Base-by-base conservation (phyloP, 2,329 filamentous ascomycete genomes). In the Magnaporthiopsis rhizophila region DNA sequence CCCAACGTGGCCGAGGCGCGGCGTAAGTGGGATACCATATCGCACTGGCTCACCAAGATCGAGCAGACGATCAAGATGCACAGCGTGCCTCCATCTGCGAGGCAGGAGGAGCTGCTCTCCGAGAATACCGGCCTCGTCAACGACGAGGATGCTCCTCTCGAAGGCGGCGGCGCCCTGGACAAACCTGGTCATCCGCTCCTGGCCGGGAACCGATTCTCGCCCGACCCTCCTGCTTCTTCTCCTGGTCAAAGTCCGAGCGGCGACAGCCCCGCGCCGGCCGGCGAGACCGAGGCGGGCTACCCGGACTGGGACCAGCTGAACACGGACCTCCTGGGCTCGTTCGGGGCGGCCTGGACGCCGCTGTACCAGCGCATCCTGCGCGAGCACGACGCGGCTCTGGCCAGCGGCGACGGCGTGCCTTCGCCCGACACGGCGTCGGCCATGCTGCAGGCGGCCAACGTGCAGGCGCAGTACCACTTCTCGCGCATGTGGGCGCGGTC, bases 401-500 rank as follows among this genome's bases (percentile, higher is more conserved):
- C 45, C 21, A 53, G 21, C 45, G 45, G 45, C 45, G 18, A 53
- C 21, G 45, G 45, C 21, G 45, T 53, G 18, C 45, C 45, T 7
- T 53, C 45, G 45, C 21, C 45, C 45, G 45, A 53, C 18, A n/a
- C 21, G 11, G 3, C 45, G 21, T n/a, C 28, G 1, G 61, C 69
- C 0, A 78, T 77, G 59, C 70, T 76, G 5, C 71, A 73, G 13
- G 75, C 75, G n/a, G 73, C 76, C 64, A 78, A 75, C 62, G 67
- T 81, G 9, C 76, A 76, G 3, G 69, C 80, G 38, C 77, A 80
- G 62, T 81, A 78, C 65, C 69, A 79, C n/a, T 69, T 80, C 21
- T 71, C 78, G 4, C 74, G 74, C 66, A 69, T 79, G 24, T 77
- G 79, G 66, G 73, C 75, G 1, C 70, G 73, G 2, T 71, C 79